phyloP scores from a whole-genome alignment of 305 asterid species.

The Fraxinus ornus region DNA sequence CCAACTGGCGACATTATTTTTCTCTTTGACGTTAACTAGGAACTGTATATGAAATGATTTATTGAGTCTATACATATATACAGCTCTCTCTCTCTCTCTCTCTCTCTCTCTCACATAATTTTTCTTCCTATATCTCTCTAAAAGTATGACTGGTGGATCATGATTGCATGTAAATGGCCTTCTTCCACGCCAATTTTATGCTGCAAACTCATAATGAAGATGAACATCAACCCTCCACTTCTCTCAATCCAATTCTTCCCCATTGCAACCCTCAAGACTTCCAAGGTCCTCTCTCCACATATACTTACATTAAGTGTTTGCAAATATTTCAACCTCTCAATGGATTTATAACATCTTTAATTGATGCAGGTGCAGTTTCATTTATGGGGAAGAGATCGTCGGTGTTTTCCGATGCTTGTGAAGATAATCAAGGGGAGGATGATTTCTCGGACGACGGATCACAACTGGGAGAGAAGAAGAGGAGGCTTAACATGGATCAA shows the following conservation, averaged over 20 bases:
- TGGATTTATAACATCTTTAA: conserved; percentile 16
- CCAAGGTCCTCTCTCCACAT: conserved; percentile 22
- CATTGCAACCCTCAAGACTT: conserved; percentile 40
- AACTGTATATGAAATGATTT: background rate
- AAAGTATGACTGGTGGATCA: conserved; percentile 29
- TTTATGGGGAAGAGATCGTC: conserved; percentile 51
- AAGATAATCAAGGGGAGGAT: conserved; percentile 44
- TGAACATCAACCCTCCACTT: conserved; percentile 33
- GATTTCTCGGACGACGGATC: conserved; percentile 58
- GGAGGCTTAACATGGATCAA: conserved; percentile 59
- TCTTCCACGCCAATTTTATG: conserved; percentile 47
- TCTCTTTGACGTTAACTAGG: background rate
- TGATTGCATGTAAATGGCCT: conserved; percentile 45
- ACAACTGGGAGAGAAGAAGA: conserved; percentile 56
- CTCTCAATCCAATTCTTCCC: conserved; percentile 37
- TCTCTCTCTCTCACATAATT: background rate
- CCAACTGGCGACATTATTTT: conserved; percentile 18
- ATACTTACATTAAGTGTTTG: background rate
- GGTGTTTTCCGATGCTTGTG: conserved; percentile 40
- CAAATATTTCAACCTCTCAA: background rate
- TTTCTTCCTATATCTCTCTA: background rate
- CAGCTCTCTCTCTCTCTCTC: background rate
- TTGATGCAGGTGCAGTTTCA: conserved; percentile 40
- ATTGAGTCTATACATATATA: background rate
- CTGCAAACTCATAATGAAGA: conserved; percentile 38